Conservation (phyloP, 1,139 yeast species). For the Candida sp. region DNA sequence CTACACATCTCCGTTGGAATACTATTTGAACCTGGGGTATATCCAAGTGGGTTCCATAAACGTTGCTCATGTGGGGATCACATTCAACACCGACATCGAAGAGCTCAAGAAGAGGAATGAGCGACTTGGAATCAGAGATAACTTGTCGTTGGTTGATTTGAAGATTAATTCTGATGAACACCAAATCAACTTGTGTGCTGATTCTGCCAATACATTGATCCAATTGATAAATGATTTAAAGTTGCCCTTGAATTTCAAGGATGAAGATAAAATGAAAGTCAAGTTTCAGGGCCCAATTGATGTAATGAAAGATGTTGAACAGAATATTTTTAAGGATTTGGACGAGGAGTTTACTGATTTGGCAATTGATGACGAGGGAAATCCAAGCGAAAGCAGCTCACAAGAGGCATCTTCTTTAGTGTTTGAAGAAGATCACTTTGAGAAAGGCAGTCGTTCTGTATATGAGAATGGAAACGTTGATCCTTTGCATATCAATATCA, state of each 20-base stretch:
- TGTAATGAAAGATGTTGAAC: conserved; percentile 53
- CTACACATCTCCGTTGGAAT: conserved; percentile 17
- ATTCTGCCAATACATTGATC: conserved; percentile 73
- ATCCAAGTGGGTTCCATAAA: conserved; percentile 48
- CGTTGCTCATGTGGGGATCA: conserved; percentile 44
- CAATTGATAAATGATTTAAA: conserved; percentile 76
- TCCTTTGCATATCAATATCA: conserved; percentile 36
- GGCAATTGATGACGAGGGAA: conserved; percentile 9
- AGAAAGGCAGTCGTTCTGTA: conserved; percentile 7
- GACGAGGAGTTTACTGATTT: conserved; percentile 13
- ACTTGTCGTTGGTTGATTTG: conserved; percentile 39
- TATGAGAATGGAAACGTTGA: conserved; percentile 16
- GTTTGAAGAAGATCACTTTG: conserved; percentile 16
- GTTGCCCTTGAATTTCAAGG: conserved; percentile 62
- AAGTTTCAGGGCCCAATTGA: conserved; percentile 39
- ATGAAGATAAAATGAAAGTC: conserved; percentile 58
- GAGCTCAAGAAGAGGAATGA: conserved; percentile 22
- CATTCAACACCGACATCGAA: conserved; percentile 32
- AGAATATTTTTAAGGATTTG: conserved; percentile 11
- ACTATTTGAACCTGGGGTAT: conserved; percentile 36
- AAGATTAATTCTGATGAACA: conserved; percentile 54
- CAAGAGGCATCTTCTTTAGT: conserved; percentile 10
- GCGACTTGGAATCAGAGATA: conserved; percentile 22
- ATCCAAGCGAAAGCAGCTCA: conserved; percentile 11
- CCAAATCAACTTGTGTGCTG: conserved; percentile 76